Evolutionary conservation across 139 green algal species (phyloP).

Genomic region (Yamagishiella unicocca): DNA sequence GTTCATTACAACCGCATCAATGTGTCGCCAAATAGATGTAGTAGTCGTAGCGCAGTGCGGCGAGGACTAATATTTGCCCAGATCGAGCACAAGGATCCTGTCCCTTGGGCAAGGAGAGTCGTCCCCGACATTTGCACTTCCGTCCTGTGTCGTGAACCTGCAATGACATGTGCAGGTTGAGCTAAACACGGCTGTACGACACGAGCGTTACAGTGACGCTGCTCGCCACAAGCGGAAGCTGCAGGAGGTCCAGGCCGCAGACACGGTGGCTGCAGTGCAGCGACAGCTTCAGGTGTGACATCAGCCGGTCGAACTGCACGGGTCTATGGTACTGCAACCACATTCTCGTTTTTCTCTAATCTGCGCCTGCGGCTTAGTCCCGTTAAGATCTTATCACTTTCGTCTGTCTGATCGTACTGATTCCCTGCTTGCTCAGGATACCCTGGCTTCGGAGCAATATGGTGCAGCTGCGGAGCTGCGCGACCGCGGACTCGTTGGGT

Average conservation of each 20-base stretch:
- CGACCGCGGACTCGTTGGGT: constrained; percentile 66
- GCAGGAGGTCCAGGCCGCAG: constrained; percentile 42
- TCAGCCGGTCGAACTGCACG: background rate
- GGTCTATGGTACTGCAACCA: too few species aligned
- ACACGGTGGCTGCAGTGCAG: constrained; percentile 50
- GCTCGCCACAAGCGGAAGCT: constrained; percentile 41
- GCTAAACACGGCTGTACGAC: constrained; percentile 49
- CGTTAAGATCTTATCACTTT: too few species aligned
- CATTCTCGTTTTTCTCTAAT: too few species aligned
- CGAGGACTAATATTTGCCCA: too few species aligned
- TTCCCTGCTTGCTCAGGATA: background rate
- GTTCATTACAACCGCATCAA: too few species aligned
- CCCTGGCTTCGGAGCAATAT: constrained; percentile 78
- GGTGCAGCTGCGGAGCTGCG: constrained; percentile 72
- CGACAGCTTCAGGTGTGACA: constrained; percentile 54
- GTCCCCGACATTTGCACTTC: too few species aligned
- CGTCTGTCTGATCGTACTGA: background rate
- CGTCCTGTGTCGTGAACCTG: too few species aligned
- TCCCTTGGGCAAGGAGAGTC: too few species aligned
- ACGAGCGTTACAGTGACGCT: constrained; percentile 56
- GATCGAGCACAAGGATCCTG: too few species aligned
- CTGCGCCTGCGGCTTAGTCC: too few species aligned
- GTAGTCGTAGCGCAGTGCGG: too few species aligned
- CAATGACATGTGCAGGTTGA: constrained; percentile 27
- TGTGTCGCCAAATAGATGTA: too few species aligned